Base-by-base conservation (phyloP, 2,329 filamentous ascomycete species). In the Venturia aucupariae region DNA sequence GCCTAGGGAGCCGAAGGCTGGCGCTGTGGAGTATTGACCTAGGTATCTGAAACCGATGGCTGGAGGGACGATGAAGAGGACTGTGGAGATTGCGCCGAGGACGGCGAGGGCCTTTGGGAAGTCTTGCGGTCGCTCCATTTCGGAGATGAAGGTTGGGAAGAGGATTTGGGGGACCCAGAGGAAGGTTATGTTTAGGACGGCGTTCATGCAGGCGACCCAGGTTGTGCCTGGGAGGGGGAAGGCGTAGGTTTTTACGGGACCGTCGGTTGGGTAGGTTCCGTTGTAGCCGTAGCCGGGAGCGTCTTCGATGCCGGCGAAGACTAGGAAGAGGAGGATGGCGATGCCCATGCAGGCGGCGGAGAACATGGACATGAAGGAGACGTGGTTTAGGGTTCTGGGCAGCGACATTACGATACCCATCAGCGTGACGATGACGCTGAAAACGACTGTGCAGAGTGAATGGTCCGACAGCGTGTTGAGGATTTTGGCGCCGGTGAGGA, bases 341-440 rank as follows among this genome's bases (percentile, higher is more conserved):
- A 81, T 71, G 1, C 69, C 79, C 79, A 81, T 81, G 67, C 75
- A 79, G 30, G 75, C 73, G 46, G 78, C 78, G 71, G 78, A 80
- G 67, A 78, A 76, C 75, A 81, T 81, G 11, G 76, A 78, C 79
- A 81, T 81, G 72, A 80, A 80, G 6, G 77, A 80, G 63, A 82
- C 74, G 66, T 81, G 78, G 35, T 73, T 74, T 32, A 81, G 69
- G 4, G 79, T 81, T 17, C 79, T 69, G 0, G 79, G 79, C 0
- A 77, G 59, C 22, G 77, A 79, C 73, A 81, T 74, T 38, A 81
- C 68, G 42, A 81, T 77, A 19, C 79, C 78, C 74, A 81, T 80
- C 4, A 81, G 63, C 22, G 70, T 77, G 3, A 70, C 72, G 66
- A 81, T 81, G 24, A 80, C 74, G 0, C 75, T 77, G 71, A 81